Conservation (phyloP, 176 grass and related monocot species). For the Stipa capillata region DNA sequence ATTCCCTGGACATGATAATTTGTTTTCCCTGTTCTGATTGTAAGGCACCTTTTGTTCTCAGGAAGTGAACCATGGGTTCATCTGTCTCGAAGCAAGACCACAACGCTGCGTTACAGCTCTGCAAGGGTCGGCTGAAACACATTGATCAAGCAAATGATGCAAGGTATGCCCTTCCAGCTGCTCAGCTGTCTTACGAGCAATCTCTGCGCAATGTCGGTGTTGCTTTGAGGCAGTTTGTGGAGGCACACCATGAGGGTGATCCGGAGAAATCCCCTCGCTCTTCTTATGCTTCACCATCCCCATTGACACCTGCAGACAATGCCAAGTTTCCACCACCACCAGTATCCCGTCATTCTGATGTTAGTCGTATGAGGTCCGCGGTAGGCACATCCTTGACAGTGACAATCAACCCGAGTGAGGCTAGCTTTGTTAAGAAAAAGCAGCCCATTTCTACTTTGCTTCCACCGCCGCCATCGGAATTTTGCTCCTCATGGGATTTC, state of each 20-base stretch:
- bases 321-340: slow-evolving; percentile 4
- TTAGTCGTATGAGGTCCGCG: slow-evolving; percentile 33
- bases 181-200: slow-evolving; percentile 42
- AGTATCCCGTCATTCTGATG: not conserved
- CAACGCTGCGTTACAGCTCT: slow-evolving; percentile 19
- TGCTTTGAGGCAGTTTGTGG: slow-evolving; percentile 38
- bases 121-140: slow-evolving; percentile 41
- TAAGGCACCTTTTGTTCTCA: not conserved
- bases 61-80: slow-evolving; percentile 34
- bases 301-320: slow-evolving; percentile 14
- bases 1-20: not conserved
- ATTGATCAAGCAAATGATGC: slow-evolving; percentile 41
- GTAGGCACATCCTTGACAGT: slow-evolving; percentile 26
- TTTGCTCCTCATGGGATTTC: slow-evolving; percentile 53
- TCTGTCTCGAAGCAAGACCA: slow-evolving; percentile 38
- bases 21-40: not conserved
- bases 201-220: slow-evolving; percentile 39
- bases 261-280: slow-evolving; percentile 20
- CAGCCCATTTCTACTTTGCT: not conserved
- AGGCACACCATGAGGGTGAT: slow-evolving; percentile 27
- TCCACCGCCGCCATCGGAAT: not conserved
- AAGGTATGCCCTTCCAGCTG: slow-evolving; percentile 48
- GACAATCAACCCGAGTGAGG: slow-evolving; percentile 15
- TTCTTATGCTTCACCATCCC: slow-evolving; percentile 25
- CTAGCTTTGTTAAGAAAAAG: slow-evolving; percentile 24